Percentiles rank a stretch among this genome's conserved stretches.
Conservation (phyloP, 106 monocot species). For the Dioscorea dumetorum region DNA sequence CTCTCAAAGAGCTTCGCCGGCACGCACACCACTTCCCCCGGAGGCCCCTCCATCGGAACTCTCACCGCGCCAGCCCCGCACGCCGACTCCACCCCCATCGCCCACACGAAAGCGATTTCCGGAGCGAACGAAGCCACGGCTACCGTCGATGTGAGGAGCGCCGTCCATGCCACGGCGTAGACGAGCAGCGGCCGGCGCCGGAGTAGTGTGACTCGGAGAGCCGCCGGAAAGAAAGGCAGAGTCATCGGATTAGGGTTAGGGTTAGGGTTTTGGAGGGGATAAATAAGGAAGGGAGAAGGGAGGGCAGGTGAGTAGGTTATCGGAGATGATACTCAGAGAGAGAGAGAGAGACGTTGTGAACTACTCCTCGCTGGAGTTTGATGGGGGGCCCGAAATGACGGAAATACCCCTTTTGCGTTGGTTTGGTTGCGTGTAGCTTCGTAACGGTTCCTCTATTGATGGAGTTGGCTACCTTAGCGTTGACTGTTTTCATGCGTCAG, state of each 20-base stretch:
- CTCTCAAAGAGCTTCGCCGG: slow-evolving; percentile 41
- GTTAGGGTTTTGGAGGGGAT: neutral
- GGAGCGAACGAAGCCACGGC: slow-evolving; percentile 46
- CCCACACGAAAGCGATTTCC: slow-evolving; percentile 60
- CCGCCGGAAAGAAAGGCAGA: slow-evolving; percentile 10
- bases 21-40: slow-evolving; percentile 47
- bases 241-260: neutral
- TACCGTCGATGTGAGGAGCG: slow-evolving; percentile 35
- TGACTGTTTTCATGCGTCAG: neutral
- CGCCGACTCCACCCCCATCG: slow-evolving; percentile 27
- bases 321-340: slow-evolving; percentile 3
- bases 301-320: neutral
- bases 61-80: slow-evolving; percentile 19
- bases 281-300: neutral
- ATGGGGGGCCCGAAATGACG: neutral
- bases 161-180: slow-evolving; percentile 43
- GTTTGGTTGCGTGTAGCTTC: neutral
- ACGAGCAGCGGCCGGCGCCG: slow-evolving; percentile 25
- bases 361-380: neutral
- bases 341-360: neutral
- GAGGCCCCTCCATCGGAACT: slow-evolving; percentile 32
- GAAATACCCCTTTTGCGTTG: neutral
- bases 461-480: neutral
- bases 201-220: slow-evolving; percentile 7
- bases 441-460: neutral